Conservation (phyloP, 2,329 filamentous ascomycete species). For the Cladophialophora bantiana region DNA sequence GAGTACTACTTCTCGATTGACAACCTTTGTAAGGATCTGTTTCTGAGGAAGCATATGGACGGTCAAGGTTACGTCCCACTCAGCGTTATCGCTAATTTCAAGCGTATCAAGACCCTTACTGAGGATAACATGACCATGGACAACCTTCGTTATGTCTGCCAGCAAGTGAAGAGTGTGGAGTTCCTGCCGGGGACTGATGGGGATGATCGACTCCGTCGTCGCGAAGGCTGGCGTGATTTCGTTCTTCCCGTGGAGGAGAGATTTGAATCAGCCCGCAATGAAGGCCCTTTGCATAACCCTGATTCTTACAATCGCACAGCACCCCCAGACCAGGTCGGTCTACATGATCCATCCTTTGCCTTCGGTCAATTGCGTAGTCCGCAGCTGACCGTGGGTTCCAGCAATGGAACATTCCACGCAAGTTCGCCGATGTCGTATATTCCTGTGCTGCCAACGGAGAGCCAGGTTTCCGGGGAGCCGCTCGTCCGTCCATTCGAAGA, state of each 20-base stretch:
- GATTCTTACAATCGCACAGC: constrained; percentile 21
- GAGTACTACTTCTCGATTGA: constrained; percentile 98
- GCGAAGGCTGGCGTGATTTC: constrained; percentile 80
- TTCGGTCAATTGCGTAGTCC: constrained; percentile 32
- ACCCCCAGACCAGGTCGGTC: constrained; percentile 19
- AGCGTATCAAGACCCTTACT: constrained; percentile 77
- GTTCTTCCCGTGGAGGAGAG: constrained; percentile 75
- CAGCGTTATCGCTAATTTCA: constrained; percentile 81
- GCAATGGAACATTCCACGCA: constrained; percentile 31
- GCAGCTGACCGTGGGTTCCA: constrained; percentile 16
- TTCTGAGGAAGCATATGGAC: constrained; percentile 89
- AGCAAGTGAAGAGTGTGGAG: constrained; percentile 75
- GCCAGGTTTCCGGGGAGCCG: constrained; percentile 13
- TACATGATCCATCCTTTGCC: constrained; percentile 26
- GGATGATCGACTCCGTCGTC: constrained; percentile 76
- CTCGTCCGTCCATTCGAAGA: constrained; percentile 28
- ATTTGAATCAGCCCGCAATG: constrained; percentile 74
- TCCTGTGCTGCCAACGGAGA: constrained; percentile 22
- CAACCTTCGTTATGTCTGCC: constrained; percentile 76
- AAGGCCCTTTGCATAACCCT: constrained; percentile 61
- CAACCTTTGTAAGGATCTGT: constrained; percentile 93
- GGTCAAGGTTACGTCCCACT: constrained; percentile 89
- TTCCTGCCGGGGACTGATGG: constrained; percentile 77
- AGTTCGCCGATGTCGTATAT: constrained; percentile 28
- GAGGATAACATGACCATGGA: constrained; percentile 66